Percentiles rank a stretch among this genome's conserved stretches.
These are phyloP conservation scores for Diplosphaera chodatii DNA, from an alignment of 139 green algal genomes.

Conservation along the genomic window DNA sequence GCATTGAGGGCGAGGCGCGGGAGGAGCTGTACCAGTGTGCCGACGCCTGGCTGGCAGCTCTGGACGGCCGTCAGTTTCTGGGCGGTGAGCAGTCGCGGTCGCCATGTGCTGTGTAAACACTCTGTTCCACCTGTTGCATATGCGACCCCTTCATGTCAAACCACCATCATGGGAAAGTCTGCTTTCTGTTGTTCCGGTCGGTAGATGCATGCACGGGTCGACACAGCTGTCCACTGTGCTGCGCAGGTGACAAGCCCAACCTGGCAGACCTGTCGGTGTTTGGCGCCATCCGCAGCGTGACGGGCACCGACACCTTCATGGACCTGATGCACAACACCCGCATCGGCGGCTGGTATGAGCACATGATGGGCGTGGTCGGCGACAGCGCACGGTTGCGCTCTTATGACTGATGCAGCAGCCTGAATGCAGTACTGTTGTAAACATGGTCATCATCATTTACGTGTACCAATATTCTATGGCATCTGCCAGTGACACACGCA, in stretches of 20 bases:
- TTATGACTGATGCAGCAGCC: background rate
- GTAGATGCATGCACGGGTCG: too few relatives aligned
- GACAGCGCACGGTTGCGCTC: background rate
- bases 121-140: too few relatives aligned
- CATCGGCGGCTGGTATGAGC: slow-evolving; percentile 64
- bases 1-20: slow-evolving; percentile 77
- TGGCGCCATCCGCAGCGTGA: slow-evolving; percentile 80
- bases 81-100: background rate
- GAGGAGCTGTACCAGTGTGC: slow-evolving; percentile 61
- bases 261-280: slow-evolving; percentile 88
- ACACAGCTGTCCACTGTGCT: slow-evolving; percentile 21
- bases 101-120: too few relatives aligned
- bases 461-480: too few relatives aligned
- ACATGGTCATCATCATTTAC: too few relatives aligned
- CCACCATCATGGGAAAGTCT: too few relatives aligned
- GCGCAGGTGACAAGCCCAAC: slow-evolving; percentile 64
- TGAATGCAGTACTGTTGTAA: too few relatives aligned
- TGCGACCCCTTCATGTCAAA: too few relatives aligned
- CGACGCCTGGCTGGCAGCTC: slow-evolving; percentile 44
- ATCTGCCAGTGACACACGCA: too few relatives aligned
- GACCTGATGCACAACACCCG: slow-evolving; percentile 74
- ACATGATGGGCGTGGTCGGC: slow-evolving; percentile 59
- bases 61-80: slow-evolving; percentile 15
- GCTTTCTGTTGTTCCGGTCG: too few relatives aligned
- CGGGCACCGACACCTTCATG: slow-evolving; percentile 72